Evolutionary conservation across 495 filamentous ascomycete genomes (phyloP).

Genomic region (Aspergillus nidulans): DNA sequence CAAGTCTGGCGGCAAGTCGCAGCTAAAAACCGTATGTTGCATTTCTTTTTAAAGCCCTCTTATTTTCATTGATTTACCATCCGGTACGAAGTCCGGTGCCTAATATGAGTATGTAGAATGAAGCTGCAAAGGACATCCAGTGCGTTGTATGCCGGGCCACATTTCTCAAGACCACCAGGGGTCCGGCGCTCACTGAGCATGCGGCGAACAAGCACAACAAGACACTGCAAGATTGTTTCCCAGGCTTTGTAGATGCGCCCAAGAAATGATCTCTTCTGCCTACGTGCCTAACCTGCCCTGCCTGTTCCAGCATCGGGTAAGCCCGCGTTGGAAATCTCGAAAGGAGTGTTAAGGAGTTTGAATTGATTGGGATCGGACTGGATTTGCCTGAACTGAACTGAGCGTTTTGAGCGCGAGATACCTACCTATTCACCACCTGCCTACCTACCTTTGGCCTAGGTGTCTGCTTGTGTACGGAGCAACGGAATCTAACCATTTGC

Average conservation of each 20-base stretch:
- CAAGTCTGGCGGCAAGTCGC: constrained; percentile 15
- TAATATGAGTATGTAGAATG: constrained; percentile 7
- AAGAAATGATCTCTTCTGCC: not conserved
- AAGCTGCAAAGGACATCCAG: constrained; percentile 16
- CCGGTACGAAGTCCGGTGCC: not conserved
- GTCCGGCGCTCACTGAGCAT: constrained; percentile 15
- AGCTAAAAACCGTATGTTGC: constrained; percentile 14
- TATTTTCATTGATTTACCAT: not conserved
- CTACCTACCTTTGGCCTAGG: too few species aligned
- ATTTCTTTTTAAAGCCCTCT: not conserved
- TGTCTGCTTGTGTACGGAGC: too few species aligned
- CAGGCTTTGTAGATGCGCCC: constrained; percentile 8
- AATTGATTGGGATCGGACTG: not conserved
- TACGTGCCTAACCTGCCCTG: too few species aligned
- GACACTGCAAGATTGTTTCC: constrained; percentile 17
- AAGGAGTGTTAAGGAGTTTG: not conserved
- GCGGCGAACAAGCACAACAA: constrained; percentile 18
- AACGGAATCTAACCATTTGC: not conserved
- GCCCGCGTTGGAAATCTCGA: not conserved
- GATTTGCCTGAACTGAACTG: too few species aligned
- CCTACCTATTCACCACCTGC: too few species aligned
- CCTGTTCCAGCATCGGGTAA: too few species aligned
- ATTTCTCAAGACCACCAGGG: constrained; percentile 16
- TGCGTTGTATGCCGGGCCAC: constrained; percentile 14
- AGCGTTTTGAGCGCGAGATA: not conserved